phyloP scores from a whole-genome alignment of 257 asterid genomes.

The Gentiana straminea region DNA sequence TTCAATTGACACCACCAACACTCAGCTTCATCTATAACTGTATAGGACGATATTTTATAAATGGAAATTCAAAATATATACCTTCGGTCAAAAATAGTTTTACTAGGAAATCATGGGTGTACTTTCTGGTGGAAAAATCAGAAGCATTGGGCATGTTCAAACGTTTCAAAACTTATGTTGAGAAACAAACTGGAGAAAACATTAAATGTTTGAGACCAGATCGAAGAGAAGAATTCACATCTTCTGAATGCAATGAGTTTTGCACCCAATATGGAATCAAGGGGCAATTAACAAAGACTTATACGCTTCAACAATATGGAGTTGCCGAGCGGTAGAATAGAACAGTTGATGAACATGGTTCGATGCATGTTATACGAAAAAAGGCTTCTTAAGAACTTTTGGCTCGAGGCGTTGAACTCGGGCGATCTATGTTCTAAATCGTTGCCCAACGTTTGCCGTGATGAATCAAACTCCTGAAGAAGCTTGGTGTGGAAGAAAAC shows the following conservation, averaged over 20 bases:
- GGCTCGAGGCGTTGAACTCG: slow-evolving; percentile 2
- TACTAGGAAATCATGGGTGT: neutral
- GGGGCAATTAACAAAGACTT: neutral
- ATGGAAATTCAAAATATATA: no score
- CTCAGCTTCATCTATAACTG: no score
- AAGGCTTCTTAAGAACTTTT: slow-evolving; percentile 1
- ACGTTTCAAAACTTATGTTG: slow-evolving; percentile 10
- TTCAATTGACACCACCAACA: no score
- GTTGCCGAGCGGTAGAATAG: slow-evolving; percentile 2
- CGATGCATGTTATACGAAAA: neutral
- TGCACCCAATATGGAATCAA: slow-evolving; percentile 2
- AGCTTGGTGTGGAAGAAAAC: slow-evolving; percentile 3
- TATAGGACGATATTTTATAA: no score
- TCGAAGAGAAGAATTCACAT: slow-evolving; percentile 8
- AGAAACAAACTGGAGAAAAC: slow-evolving; percentile 7
- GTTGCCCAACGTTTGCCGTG: slow-evolving; percentile 9
- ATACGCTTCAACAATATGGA: slow-evolving; percentile 6
- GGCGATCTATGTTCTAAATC: slow-evolving; percentile 5
- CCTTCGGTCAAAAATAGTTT: no score
- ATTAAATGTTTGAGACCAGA: slow-evolving; percentile 3
- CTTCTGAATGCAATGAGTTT: slow-evolving; percentile 1
- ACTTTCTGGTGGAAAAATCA: neutral
- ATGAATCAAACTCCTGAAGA: neutral
- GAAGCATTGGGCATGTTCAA: slow-evolving; percentile 2
- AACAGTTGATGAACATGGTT: slow-evolving; percentile 4